Evolutionary conservation across 1,139 yeast genomes (phyloP), one percentile per base, ranked within the genome.

Genomic region (Taphrina populina): DNA sequence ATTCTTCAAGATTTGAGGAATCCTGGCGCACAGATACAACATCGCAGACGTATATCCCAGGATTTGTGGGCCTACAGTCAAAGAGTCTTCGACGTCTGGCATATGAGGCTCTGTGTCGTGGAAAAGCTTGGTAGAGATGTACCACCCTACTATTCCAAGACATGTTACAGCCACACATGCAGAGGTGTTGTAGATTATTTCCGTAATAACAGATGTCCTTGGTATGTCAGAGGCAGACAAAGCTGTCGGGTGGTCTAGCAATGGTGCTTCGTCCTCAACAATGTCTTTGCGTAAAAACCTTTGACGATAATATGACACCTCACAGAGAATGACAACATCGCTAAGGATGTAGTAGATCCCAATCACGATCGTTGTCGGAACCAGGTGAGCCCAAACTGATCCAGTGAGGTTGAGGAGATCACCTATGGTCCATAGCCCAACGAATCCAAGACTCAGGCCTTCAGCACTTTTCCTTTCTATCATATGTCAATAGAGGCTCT

Each of bases 271-370:
- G 20, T 45, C 52, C 6, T 33, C 32, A 24, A 11, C 11, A 19
- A n/a, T 20, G 24, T 23, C 36, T 19, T 35, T 41, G 23, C 36
- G 24, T 15, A 32, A 20, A n/a, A 43, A 11, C 11, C 17, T 17
- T 30, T 41, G 15, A 8, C 61, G 56, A 61, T 73, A 73, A 69
- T 85, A 85, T 40, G 77, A 64, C 65, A 81, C 85, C 13, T 88
- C 82, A 4, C 69, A 65, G 23, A 86, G 73, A 70, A 84, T 80
- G 65, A 83, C 67, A 21, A 74, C 68, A 67, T 92, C 98, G 0
- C 97, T 97, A 29, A 85, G 70, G 0, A 97, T 90, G 69, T 92
- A 92, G 70, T 90, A 92, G 0, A 90, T 77, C 2, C 97, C 96
- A 60, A 92, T 76, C 4, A 90, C 79, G 24, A 64, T 57, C 33